A percentile compares a stretch with the other conserved stretches of the same genome.
Evolutionary conservation across 73 alveolate genomes (phyloP).

Genomic region (Paramecium caudatum): DNA sequence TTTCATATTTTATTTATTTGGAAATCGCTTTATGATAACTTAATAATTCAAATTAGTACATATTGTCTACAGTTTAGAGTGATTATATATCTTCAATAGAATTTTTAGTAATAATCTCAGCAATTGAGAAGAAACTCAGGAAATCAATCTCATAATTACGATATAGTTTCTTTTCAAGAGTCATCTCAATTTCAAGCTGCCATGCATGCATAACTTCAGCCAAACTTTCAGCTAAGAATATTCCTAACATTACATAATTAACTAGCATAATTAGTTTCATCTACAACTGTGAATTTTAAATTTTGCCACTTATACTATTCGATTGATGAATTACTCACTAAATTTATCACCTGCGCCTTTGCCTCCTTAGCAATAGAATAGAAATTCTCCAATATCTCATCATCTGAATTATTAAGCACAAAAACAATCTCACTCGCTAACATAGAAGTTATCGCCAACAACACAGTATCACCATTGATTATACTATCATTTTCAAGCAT

Average conservation of each 20-base stretch:
- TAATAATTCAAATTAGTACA: not conserved
- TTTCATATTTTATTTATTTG: constrained; percentile 28
- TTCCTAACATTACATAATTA: too few relatives aligned
- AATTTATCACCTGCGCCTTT: too few relatives aligned
- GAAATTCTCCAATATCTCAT: constrained; percentile 38
- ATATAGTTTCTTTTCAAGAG: not conserved
- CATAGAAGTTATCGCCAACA: constrained; percentile 4
- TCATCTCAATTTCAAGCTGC: not conserved
- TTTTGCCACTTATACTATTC: too few relatives aligned
- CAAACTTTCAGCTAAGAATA: not conserved
- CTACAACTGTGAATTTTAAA: not conserved
- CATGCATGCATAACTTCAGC: not conserved
- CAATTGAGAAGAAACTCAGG: not conserved
- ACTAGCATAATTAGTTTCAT: not conserved
- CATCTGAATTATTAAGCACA: not conserved
- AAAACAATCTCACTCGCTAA: constrained; percentile 15
- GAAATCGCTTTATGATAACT: not conserved
- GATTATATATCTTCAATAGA: not conserved
- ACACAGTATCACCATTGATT: not conserved
- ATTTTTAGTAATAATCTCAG: constrained; percentile 15
- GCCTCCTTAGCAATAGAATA: not conserved
- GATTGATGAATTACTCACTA: too few relatives aligned
- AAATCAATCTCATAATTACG: constrained; percentile 10
- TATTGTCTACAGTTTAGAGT: not conserved
- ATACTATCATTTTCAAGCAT: not conserved